These are phyloP conservation scores for Artemisia annua DNA, from an alignment of 129 eudicot genomes.

Conservation along the genomic window DNA sequence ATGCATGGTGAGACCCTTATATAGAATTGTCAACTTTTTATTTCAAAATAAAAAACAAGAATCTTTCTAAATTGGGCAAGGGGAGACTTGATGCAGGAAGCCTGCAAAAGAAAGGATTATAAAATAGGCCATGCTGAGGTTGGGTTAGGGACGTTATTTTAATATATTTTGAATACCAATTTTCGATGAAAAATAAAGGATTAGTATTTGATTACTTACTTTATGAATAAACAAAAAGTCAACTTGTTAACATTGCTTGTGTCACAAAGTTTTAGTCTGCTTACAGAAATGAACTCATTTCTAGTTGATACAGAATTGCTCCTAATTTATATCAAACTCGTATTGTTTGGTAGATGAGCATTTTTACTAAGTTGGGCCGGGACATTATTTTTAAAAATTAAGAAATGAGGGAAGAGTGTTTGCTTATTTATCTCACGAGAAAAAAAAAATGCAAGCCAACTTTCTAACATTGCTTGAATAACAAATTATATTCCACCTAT, in stretches of 20 bases:
- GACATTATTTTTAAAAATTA: background rate
- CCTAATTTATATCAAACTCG: too few relatives aligned
- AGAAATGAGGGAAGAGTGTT: background rate
- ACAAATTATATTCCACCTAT: too few relatives aligned
- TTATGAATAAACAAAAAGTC: too few relatives aligned
- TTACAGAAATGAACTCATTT: background rate
- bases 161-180: too few relatives aligned
- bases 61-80: slow-evolving; percentile 5
- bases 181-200: background rate
- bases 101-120: slow-evolving; percentile 6
- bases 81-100: slow-evolving; percentile 1
- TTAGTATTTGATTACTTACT: slow-evolving; percentile 2
- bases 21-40: background rate
- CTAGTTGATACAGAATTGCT: background rate
- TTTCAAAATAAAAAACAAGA: background rate
- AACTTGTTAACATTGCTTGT: slow-evolving; percentile 3
- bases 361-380: too few relatives aligned
- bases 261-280: slow-evolving; percentile 1
- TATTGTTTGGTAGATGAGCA: too few relatives aligned
- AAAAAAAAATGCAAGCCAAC: too few relatives aligned
- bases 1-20: slow-evolving; percentile 25
- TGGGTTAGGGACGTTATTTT: background rate
- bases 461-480: too few relatives aligned
- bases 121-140: background rate
- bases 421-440: background rate